Base-by-base conservation (phyloP, 1,284 basidiomycete genomes). In the Rhodotorula sp. region DNA sequence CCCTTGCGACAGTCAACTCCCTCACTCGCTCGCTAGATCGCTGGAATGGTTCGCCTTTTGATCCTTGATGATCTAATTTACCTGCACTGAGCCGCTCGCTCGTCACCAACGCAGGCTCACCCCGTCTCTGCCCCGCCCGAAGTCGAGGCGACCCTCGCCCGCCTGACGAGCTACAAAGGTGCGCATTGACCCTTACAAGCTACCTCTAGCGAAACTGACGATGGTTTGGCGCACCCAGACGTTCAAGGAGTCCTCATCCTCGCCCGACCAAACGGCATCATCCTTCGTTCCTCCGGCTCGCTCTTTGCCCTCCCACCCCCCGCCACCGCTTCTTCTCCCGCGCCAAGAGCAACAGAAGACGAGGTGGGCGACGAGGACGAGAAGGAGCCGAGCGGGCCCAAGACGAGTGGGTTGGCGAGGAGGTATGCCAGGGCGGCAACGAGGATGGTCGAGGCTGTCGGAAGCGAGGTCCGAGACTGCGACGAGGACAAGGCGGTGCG, bases 161-260 rank as follows among this genome's bases (percentile, higher is more conserved):
- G 90, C 65, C 84, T 95, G 52, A 88, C 90, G 0, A 85, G 89
- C 6, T 89, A 94, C 79, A 86, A 90, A 56, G 88, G 90, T 73
- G 49, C 49, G 66, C n/a, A 13, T 3, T 2, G 7, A 6, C 30
- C 24, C 34, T 20, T 15, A 22, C 24, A 15, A 17, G 10, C 20
- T 44, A 19, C 11, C 22, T 20, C 22, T 32, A 29, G 32, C 6
- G 15, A 32, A 11, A 39, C 34, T 47, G 19, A 49, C 27, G 22
- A 49, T 29, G 19, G 20, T 7, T 1, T 30, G 27, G 2, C 4
- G 15, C 22, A 19, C 22, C 39, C 67, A 74, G 73, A 72, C 49
- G 92, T 95, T 5, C 86, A 91, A 13, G 93, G 93, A 15, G 93
- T 94, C 77, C 85, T 96, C 78, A 85, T 95, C 11, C 83, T 95